Conservation (phyloP, 768 basidiomycete genomes). For the Cystobasidium onofrii region DNA sequence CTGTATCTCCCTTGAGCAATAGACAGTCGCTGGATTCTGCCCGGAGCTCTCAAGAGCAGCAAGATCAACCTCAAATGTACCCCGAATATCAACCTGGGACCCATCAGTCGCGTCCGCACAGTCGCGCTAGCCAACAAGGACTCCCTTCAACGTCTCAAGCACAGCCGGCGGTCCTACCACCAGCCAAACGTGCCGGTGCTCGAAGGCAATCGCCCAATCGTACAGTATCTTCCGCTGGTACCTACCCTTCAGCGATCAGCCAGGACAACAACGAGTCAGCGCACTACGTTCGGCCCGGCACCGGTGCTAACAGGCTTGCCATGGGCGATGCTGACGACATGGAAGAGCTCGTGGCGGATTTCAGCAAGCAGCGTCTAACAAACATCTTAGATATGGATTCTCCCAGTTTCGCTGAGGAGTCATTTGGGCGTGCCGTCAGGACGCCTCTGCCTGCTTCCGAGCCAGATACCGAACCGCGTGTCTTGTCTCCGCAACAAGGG, state of each 20-base stretch:
- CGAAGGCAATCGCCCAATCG: background rate
- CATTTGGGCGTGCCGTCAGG: background rate
- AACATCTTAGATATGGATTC: background rate
- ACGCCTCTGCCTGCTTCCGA: constrained; percentile 1
- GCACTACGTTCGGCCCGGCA: too few relatives aligned
- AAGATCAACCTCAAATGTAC: background rate
- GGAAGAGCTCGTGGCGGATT: background rate
- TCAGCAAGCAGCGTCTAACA: background rate
- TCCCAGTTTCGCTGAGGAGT: background rate
- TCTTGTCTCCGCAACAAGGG: background rate
- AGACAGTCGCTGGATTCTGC: background rate
- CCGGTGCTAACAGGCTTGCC: background rate
- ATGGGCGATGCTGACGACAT: background rate
- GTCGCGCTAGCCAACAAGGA: background rate
- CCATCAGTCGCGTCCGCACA: background rate
- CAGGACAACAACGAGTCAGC: too few relatives aligned
- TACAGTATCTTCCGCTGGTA: background rate
- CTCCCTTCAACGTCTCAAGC: background rate
- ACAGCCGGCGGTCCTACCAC: background rate
- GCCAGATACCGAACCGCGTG: background rate
- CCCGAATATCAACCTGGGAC: background rate
- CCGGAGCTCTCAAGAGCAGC: background rate
- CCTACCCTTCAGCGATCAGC: background rate
- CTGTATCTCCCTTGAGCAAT: background rate
- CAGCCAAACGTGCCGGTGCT: background rate